Evolutionary conservation across 2,329 filamentous ascomycete species (phyloP).

Genomic region (Neocatenulostroma microsporum): DNA sequence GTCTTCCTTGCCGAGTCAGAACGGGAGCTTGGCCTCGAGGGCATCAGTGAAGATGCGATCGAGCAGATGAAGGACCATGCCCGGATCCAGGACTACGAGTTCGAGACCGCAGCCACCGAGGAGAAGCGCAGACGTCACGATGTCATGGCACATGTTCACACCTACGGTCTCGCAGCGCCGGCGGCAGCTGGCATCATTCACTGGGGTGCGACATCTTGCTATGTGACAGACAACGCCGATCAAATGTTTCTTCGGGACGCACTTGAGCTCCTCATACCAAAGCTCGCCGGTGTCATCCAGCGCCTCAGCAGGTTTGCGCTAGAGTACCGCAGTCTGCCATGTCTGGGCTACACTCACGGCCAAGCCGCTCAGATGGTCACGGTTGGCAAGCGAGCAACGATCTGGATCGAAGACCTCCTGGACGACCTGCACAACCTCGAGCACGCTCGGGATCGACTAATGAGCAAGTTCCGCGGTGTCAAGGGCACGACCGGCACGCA

Average conservation of each 20-base stretch:
- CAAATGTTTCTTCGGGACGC: constrained; percentile 64
- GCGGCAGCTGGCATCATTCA: constrained; percentile 79
- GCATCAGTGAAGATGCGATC: constrained; percentile 58
- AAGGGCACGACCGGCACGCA: constrained; percentile 70
- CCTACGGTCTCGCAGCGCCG: constrained; percentile 65
- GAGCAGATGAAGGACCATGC: constrained; percentile 40
- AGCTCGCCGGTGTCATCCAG: constrained; percentile 68
- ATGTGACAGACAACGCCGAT: constrained; percentile 67
- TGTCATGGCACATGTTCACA: constrained; percentile 50
- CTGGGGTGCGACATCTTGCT: constrained; percentile 57
- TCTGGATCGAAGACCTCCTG: constrained; percentile 69
- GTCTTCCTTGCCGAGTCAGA: constrained; percentile 73
- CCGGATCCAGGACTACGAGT: constrained; percentile 42
- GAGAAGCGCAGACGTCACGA: constrained; percentile 40
- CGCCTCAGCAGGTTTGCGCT: constrained; percentile 67
- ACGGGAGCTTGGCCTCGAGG: constrained; percentile 66
- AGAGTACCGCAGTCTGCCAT: constrained; percentile 63
- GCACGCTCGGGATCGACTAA: constrained; percentile 57
- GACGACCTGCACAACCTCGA: constrained; percentile 71
- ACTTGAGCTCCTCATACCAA: constrained; percentile 66
- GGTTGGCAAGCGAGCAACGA: constrained; percentile 59
- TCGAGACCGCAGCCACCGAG: constrained; percentile 40
- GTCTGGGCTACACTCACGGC: constrained; percentile 69
- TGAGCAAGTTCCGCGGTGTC: constrained; percentile 59
- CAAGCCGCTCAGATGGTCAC: constrained; percentile 52